Percentiles rank a stretch among this genome's conserved stretches.
Conservation (phyloP, 129 eudicot species). For the Arctium lappa region DNA sequence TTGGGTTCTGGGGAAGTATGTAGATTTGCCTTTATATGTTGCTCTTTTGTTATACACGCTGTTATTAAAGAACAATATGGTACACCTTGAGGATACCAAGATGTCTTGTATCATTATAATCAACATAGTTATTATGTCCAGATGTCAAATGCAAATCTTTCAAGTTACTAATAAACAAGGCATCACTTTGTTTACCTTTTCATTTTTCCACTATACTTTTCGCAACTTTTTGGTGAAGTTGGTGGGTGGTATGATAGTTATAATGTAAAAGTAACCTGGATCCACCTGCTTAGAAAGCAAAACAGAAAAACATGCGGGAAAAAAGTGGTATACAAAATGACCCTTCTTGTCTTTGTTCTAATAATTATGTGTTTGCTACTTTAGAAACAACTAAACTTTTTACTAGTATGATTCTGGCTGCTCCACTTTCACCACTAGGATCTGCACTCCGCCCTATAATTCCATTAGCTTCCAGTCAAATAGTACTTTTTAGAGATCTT, state of each 20-base stretch:
- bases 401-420: constrained; percentile 17
- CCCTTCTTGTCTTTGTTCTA: constrained; percentile 28
- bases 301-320: constrained; percentile 34
- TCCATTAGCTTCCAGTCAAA: background rate
- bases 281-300: constrained; percentile 21
- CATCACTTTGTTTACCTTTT: constrained; percentile 22
- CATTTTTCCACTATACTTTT: constrained; percentile 6
- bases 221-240: constrained; percentile 22
- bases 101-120: background rate
- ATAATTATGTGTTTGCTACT: constrained; percentile 29
- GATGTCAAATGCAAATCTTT: background rate
- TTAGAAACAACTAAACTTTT: constrained; percentile 18
- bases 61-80: background rate
- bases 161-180: background rate
- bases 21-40: background rate
- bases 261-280: constrained; percentile 18
- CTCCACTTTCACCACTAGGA: constrained; percentile 30
- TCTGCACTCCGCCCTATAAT: background rate
- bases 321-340: constrained; percentile 20
- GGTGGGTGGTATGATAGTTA: constrained; percentile 20
- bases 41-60: background rate
- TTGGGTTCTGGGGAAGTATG: background rate
- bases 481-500: background rate
- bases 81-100: background rate
- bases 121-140: background rate